phyloP scores from a whole-genome alignment of 2,329 filamentous ascomycete species.

The Tolypocladium inflatum region DNA sequence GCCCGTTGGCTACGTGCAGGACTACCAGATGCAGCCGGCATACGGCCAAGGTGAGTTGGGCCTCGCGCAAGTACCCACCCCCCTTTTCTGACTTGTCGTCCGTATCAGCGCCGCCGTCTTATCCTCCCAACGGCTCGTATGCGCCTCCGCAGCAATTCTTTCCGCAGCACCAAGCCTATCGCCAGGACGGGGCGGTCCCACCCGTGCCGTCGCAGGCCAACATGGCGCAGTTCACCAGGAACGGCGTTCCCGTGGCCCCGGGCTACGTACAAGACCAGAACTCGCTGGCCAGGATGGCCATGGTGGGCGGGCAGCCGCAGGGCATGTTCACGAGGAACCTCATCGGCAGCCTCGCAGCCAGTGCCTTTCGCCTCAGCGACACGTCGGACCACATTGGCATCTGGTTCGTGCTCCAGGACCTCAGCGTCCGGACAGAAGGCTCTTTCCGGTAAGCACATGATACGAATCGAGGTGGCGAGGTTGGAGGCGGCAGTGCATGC shows the following conservation, averaged over 20 bases:
- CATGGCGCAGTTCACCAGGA: constrained; percentile 16
- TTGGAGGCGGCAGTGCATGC: neutral
- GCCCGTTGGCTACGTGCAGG: constrained; percentile 19
- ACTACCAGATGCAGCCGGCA: constrained; percentile 19
- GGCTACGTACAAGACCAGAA: constrained; percentile 20
- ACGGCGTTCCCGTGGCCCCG: constrained; percentile 10
- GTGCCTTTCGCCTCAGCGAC: constrained; percentile 76
- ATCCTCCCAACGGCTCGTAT: constrained; percentile 21
- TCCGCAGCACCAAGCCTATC: constrained; percentile 21
- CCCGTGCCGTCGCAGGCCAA: constrained; percentile 16
- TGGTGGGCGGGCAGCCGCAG: constrained; percentile 43
- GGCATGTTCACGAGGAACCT: constrained; percentile 94
- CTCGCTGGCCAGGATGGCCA: constrained; percentile 21
- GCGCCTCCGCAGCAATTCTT: constrained; percentile 27
- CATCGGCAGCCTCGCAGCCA: constrained; percentile 84
- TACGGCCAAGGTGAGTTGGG: constrained; percentile 21
- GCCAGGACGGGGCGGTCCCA: constrained; percentile 14
- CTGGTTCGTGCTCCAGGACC: constrained; percentile 94
- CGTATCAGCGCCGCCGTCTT: constrained; percentile 14
- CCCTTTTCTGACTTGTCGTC: neutral
- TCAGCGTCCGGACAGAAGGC: constrained; percentile 90
- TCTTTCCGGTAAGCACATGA: constrained; percentile 60
- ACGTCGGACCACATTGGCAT: constrained; percentile 73
- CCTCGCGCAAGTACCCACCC: neutral
- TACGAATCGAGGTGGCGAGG: neutral